A percentile compares a stretch with the other conserved stretches of the same genome.
phyloP scores from a whole-genome alignment of 768 basidiomycete genomes.

The Suillus ampliporus region DNA sequence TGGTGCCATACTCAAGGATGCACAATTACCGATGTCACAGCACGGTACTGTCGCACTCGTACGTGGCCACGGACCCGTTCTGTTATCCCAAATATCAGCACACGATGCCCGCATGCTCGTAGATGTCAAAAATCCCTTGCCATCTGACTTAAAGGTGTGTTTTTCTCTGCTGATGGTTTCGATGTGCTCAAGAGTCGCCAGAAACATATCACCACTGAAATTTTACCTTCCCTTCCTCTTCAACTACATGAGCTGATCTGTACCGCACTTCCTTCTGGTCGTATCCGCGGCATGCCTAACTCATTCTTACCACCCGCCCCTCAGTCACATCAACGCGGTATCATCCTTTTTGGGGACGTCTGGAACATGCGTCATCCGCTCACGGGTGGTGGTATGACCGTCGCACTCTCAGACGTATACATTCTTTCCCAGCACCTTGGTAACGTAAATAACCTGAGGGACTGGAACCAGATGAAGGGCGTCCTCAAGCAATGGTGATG shows the following conservation, averaged over 20 bases:
- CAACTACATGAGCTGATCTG: conserved; percentile 68
- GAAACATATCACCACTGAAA: conserved; percentile 71
- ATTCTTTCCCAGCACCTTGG: conserved; percentile 67
- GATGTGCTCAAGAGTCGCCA: conserved; percentile 33
- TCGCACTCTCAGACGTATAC: conserved; percentile 87
- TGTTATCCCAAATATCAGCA: conserved; percentile 90
- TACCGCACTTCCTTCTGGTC: conserved; percentile 72
- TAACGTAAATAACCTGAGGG: conserved; percentile 44
- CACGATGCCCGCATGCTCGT: conserved; percentile 93
- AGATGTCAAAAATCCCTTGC: conserved; percentile 85
- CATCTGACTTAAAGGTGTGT: conserved; percentile 76
- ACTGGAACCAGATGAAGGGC: conserved; percentile 57
- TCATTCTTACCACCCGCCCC: conserved; percentile 84
- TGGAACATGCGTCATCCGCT: conserved; percentile 99
- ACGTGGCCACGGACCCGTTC: conserved; percentile 82
- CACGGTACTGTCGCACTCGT: conserved; percentile 87
- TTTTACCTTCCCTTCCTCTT: conserved; percentile 83
- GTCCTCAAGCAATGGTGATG: conserved; percentile 84
- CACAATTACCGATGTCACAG: conserved; percentile 70
- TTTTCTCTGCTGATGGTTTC: background rate
- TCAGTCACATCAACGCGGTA: conserved; percentile 72
- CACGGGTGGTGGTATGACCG: conserved; percentile 98
- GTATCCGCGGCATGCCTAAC: conserved; percentile 95
- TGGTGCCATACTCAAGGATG: conserved; percentile 83
- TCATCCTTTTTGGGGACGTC: conserved; percentile 89